phyloP scores from a whole-genome alignment of 2,329 filamentous ascomycete species.

The Penicillium thymicola region DNA sequence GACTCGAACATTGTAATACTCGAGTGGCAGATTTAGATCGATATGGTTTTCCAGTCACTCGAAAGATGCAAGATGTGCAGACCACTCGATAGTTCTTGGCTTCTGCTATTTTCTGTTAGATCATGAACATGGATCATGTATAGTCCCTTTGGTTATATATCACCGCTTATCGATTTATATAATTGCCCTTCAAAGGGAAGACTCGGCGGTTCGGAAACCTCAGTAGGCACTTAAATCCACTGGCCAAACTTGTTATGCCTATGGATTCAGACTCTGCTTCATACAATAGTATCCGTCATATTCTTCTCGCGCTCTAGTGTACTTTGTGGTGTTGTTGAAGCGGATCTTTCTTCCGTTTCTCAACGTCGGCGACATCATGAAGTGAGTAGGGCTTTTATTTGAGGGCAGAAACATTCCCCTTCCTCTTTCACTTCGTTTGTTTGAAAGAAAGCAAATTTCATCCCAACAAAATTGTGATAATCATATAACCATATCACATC shows the following conservation, averaged over 20 bases:
- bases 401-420: not conserved
- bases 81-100: not conserved
- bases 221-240: not conserved
- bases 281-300: not conserved
- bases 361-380: not conserved
- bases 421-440: not conserved
- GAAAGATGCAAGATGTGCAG: too few species aligned
- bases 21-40: not conserved
- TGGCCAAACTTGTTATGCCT: too few species aligned
- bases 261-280: not conserved
- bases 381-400: not conserved
- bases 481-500: not conserved
- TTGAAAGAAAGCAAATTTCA: not conserved
- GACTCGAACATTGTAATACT: not conserved
- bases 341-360: not conserved
- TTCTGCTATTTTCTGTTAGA: not conserved
- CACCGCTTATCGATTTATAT: too few species aligned
- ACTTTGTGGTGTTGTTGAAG: not conserved
- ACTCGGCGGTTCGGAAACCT: not conserved
- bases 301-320: not conserved
- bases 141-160: too few species aligned
- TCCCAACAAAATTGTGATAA: not conserved
- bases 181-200: not conserved
- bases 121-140: not conserved
- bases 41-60: not conserved